These are phyloP conservation scores for Emydomyces testavorans DNA, from an alignment of 2,329 filamentous ascomycete species.

Conservation along the genomic window DNA sequence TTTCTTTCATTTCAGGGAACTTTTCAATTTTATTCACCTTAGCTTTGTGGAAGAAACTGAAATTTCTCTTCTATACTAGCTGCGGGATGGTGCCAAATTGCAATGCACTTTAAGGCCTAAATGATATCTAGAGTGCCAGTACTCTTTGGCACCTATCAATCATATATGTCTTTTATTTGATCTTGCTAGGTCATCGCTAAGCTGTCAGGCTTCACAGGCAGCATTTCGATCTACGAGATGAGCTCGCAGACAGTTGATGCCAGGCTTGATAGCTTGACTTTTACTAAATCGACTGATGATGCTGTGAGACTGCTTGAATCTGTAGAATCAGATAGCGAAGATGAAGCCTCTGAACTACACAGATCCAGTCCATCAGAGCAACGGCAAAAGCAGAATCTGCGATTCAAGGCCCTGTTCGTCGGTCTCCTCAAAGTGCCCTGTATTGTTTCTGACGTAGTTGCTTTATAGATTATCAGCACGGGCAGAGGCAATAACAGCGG, in stretches of 20 bases:
- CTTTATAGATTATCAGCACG: conserved; percentile 30
- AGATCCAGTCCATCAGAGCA: conserved; percentile 30
- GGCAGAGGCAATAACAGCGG: conserved; percentile 33
- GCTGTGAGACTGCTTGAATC: neutral
- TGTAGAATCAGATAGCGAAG: conserved; percentile 25
- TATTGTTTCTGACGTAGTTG: conserved; percentile 6
- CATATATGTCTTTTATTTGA: too few relatives aligned
- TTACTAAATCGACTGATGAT: neutral
- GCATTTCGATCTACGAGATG: neutral
- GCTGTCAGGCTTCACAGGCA: neutral
- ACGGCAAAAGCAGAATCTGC: conserved; percentile 41
- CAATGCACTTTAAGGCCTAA: too few relatives aligned
- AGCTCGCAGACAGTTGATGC: neutral
- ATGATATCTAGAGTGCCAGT: too few relatives aligned
- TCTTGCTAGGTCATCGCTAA: neutral
- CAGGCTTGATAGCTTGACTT: neutral
- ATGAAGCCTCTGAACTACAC: conserved; percentile 13
- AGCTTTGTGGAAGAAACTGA: neutral
- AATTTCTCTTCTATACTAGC: too few relatives aligned
- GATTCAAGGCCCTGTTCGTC: conserved; percentile 40
- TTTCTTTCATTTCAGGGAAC: neutral
- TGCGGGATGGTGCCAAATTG: too few relatives aligned
- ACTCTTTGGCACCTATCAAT: too few relatives aligned
- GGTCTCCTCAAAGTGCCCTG: neutral
- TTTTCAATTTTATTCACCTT: neutral